These are phyloP conservation scores for Trypanosoma rangeli DNA, from an alignment of 208 protist genomes.

Conservation along the genomic window DNA sequence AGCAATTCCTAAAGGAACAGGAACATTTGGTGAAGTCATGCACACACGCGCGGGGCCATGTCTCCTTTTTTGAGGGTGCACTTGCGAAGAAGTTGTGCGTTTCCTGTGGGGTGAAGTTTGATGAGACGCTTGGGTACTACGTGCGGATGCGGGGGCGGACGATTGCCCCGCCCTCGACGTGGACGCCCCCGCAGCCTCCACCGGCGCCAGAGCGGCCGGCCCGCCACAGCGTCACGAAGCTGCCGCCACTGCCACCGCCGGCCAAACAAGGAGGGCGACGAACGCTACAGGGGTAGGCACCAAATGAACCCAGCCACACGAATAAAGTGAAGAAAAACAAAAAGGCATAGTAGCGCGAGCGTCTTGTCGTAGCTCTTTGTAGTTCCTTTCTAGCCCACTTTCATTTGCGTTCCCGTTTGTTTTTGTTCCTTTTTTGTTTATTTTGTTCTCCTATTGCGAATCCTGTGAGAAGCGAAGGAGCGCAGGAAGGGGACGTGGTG, in stretches of 20 bases:
- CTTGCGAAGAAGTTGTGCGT: constrained; percentile 46
- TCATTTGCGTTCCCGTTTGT: neutral
- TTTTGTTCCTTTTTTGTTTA: neutral
- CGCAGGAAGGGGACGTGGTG: neutral
- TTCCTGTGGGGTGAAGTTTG: constrained; percentile 66
- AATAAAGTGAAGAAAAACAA: neutral
- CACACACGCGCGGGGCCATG: constrained; percentile 49
- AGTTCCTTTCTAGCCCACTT: too few relatives aligned
- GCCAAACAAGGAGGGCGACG: constrained; percentile 3
- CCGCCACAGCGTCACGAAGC: neutral
- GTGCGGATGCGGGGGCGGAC: constrained; percentile 47
- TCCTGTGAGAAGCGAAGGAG: neutral
- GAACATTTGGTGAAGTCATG: constrained; percentile 52
- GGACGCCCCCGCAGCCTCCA: neutral
- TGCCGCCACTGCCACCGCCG: constrained; percentile 2
- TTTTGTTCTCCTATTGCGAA: neutral
- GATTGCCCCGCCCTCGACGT: constrained; percentile 19
- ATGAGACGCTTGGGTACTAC: constrained; percentile 65
- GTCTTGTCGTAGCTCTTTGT: neutral
- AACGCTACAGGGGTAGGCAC: too few relatives aligned
- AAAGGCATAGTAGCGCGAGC: neutral
- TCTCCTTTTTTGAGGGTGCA: constrained; percentile 61
- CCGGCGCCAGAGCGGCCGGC: neutral
- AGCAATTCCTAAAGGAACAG: constrained; percentile 55
- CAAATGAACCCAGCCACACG: neutral